Evolutionary conservation across 805 yeast species (phyloP).

Genomic region (Hanseniaspora mollemarum): DNA sequence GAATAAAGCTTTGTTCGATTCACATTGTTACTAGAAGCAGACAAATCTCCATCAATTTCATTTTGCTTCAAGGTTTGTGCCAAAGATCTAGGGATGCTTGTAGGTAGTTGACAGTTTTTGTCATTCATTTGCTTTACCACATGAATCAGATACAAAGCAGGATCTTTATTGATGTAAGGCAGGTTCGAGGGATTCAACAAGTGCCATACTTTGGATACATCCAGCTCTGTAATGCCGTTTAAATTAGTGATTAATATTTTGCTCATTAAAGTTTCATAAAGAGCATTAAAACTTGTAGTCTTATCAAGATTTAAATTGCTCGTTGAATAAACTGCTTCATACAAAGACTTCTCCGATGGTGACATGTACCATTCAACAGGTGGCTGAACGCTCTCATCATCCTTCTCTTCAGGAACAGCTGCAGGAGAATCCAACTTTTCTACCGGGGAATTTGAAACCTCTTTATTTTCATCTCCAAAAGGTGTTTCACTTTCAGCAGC

Average conservation of each 20-base stretch:
- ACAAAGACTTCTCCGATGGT: constrained; percentile 68
- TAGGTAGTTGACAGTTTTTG: constrained; percentile 72
- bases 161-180: constrained; percentile 87
- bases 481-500: constrained; percentile 18
- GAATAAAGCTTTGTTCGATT: constrained; percentile 22
- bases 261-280: constrained; percentile 48
- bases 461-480: background rate
- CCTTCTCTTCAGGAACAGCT: background rate
- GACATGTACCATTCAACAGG: constrained; percentile 91
- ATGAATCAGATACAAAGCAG: constrained; percentile 77
- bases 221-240: constrained; percentile 65
- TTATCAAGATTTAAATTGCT: constrained; percentile 62
- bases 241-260: constrained; percentile 37
- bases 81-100: constrained; percentile 86
- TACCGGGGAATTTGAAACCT: background rate
- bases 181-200: constrained; percentile 81
- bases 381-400: constrained; percentile 16
- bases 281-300: constrained; percentile 60
- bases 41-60: constrained; percentile 58
- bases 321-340: constrained; percentile 59
- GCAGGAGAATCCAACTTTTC: background rate
- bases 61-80: constrained; percentile 87
- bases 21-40: constrained; percentile 42
- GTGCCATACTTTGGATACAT: constrained; percentile 85
- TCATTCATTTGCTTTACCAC: constrained; percentile 77